A percentile compares a stretch with the other conserved stretches of the same genome.
phyloP scores from a whole-genome alignment of 306 rosid species.

The Cicer cuneatum region DNA sequence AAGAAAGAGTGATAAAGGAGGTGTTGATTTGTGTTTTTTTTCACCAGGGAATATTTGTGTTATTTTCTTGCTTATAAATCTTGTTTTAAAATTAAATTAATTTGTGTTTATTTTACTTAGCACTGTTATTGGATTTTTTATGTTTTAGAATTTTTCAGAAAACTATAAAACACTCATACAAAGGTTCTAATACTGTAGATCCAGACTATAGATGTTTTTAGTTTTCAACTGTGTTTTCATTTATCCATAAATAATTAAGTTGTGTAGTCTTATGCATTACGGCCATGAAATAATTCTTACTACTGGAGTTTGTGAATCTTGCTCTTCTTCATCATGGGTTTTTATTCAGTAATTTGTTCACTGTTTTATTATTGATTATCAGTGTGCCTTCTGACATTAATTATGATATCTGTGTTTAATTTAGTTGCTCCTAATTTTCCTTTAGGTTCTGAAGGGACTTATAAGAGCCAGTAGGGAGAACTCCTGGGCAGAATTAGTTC shows the following conservation, averaged over 20 bases:
- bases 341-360: conserved; percentile 27
- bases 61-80: neutral
- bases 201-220: conserved; percentile 13
- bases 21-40: conserved; percentile 4
- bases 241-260: neutral
- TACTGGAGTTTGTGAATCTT: conserved; percentile 2
- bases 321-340: conserved; percentile 25
- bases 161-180: neutral
- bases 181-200: conserved; percentile 1
- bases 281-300: conserved; percentile 2
- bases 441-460: conserved; percentile 80
- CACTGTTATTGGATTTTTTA: conserved; percentile 5
- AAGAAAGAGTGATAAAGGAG: neutral
- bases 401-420: conserved; percentile 47
- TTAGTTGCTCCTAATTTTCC: conserved; percentile 38
- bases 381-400: conserved; percentile 35
- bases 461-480: conserved; percentile 76
- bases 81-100: neutral
- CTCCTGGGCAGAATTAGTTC: conserved; percentile 98
- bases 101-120: neutral
- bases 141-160: conserved; percentile 17
- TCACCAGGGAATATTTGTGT: neutral
- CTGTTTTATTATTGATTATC: conserved; percentile 3
- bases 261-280: conserved; percentile 34
- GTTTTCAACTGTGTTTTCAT: conserved; percentile 19